Percentiles rank a stretch among this genome's conserved stretches.
Evolutionary conservation across 1,284 basidiomycete species (phyloP).

Genomic region (Volvariella surrecta): DNA sequence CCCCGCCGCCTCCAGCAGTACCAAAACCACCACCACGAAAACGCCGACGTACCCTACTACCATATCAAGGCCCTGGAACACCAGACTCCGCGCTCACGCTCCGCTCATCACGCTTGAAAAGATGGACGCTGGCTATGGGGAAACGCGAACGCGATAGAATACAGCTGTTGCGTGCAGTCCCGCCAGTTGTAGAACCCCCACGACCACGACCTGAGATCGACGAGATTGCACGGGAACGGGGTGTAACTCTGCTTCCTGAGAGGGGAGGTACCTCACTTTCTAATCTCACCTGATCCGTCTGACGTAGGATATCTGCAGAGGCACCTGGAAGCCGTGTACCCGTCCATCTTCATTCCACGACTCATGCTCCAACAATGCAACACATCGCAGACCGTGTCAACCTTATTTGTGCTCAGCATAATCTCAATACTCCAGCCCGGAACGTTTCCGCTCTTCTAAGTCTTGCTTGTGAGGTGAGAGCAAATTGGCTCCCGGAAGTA

Average conservation of each 20-base stretch:
- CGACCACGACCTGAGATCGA: conserved; percentile 42
- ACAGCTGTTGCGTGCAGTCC: conserved; percentile 34
- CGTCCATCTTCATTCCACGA: conserved; percentile 60
- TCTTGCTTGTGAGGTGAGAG: conserved; percentile 64
- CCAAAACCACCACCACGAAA: conserved; percentile 63
- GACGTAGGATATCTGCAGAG: conserved; percentile 38
- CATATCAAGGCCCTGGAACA: conserved; percentile 57
- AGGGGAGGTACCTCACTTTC: conserved; percentile 41
- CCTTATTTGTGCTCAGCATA: conserved; percentile 71
- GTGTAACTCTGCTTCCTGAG: conserved; percentile 52
- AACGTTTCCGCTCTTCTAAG: conserved; percentile 61
- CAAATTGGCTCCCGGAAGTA: conserved; percentile 4
- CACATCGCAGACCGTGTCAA: conserved; percentile 73
- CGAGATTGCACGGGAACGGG: conserved; percentile 65
- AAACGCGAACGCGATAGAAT: conserved; percentile 67
- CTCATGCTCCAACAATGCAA: conserved; percentile 63
- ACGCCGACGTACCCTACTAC: conserved; percentile 53
- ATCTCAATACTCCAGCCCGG: conserved; percentile 50
- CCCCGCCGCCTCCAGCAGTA: conserved; percentile 49
- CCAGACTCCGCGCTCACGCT: conserved; percentile 41
- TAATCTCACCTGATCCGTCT: neutral
- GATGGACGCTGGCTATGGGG: conserved; percentile 65
- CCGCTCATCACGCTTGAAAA: conserved; percentile 58
- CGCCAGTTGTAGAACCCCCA: conserved; percentile 25
- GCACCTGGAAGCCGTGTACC: conserved; percentile 62